Conservation (phyloP, 306 rosid species). For the Hylodesmum podocarpum region DNA sequence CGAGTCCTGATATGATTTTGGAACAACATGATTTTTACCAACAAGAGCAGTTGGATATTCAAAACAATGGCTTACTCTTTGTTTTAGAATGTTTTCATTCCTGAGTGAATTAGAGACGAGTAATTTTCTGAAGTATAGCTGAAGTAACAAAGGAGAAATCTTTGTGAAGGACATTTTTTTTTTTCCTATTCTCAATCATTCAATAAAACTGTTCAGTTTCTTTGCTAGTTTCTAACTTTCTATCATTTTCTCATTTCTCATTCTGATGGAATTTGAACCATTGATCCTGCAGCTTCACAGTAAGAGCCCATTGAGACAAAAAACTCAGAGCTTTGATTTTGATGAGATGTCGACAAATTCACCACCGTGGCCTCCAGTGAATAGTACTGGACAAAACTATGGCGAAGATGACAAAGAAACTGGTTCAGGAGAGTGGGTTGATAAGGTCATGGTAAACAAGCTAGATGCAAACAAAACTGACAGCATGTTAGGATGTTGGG, state of each 20-base stretch:
- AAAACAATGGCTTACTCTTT: neutral
- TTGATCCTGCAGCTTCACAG: constrained; percentile 58
- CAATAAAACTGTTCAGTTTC: neutral
- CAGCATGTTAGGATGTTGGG: constrained; percentile 74
- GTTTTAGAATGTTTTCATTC: neutral
- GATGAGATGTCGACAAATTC: constrained; percentile 77
- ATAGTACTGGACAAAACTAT: constrained; percentile 55
- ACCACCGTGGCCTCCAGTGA: constrained; percentile 91
- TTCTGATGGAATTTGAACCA: constrained; percentile 6
- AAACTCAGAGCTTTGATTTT: constrained; percentile 75
- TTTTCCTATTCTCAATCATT: neutral
- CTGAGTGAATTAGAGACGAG: neutral
- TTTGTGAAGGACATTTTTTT: neutral
- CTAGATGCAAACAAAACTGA: constrained; percentile 60
- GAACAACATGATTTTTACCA: neutral
- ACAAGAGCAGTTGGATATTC: neutral
- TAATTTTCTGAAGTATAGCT: neutral
- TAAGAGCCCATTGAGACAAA: constrained; percentile 53
- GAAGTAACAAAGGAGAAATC: neutral
- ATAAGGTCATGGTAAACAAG: constrained; percentile 97
- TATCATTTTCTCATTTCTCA: neutral
- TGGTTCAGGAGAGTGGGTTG: constrained; percentile 84
- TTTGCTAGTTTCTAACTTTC: too few species aligned
- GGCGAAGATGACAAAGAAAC: constrained; percentile 77
- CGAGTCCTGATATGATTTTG: neutral